A percentile compares a stretch with the other conserved stretches of the same genome.
phyloP scores from a whole-genome alignment of 495 filamentous ascomycete genomes.

The Trichocladium antarcticum region DNA sequence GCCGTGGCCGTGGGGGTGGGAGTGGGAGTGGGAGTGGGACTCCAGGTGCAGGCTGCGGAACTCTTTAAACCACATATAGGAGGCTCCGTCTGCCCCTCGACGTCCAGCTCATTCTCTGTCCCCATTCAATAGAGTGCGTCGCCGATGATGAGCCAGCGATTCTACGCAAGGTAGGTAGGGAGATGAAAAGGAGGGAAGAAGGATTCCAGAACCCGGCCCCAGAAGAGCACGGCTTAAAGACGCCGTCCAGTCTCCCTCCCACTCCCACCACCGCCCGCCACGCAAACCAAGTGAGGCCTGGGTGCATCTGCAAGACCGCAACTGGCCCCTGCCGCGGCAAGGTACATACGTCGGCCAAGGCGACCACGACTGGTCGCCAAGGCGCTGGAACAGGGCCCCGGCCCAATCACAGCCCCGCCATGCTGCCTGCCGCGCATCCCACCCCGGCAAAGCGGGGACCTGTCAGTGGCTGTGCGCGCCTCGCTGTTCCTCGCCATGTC shows the following conservation, averaged over 20 bases:
- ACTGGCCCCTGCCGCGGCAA: not conserved
- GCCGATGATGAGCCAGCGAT: slow-evolving; percentile 12
- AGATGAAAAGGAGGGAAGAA: not conserved
- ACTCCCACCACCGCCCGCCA: slow-evolving; percentile 3
- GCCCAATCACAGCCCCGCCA: not conserved
- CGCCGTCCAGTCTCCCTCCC: not conserved
- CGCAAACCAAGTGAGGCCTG: not conserved
- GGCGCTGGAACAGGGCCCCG: not conserved
- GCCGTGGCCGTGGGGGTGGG: slow-evolving; percentile 11
- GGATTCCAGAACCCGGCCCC: not conserved
- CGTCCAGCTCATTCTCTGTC: slow-evolving; percentile 36
- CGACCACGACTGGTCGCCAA: not conserved
- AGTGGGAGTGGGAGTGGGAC: slow-evolving; percentile 17
- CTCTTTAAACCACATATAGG: slow-evolving; percentile 38
- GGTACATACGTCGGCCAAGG: slow-evolving; percentile 6
- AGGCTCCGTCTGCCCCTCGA: slow-evolving; percentile 42
- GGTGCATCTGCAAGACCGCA: not conserved
- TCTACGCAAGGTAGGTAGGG: not conserved
- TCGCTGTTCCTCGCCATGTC: not conserved
- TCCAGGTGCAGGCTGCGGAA: slow-evolving; percentile 20
- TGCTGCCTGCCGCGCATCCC: not conserved
- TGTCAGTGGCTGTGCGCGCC: slow-evolving; percentile 4
- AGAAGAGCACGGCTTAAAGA: slow-evolving; percentile 7
- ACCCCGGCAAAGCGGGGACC: not conserved
- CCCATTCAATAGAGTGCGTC: slow-evolving; percentile 34